Evolutionary conservation across 164 flowering plant genomes (phyloP), one percentile per base, ranked within the genome.

Genomic region (Cinnamomum micranthum): DNA sequence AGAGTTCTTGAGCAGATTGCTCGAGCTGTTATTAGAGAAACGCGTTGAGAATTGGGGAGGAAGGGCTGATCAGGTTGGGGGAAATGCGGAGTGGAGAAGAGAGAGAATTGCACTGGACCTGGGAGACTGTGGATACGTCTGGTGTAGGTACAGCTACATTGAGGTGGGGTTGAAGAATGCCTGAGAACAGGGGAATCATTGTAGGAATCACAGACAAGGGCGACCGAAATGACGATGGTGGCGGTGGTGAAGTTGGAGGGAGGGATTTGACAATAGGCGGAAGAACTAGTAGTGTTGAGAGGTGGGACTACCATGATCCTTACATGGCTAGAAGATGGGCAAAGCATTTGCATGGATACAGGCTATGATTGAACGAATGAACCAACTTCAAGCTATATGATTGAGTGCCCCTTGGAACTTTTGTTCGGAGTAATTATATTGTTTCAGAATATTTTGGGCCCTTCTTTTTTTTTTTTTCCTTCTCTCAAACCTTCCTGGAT

Each of bases 311-410:
- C 75, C 93, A 89, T 80, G 98, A 91, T 77, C 92, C 95, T 67
- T 86, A 85, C 82, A 88, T 91, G 94, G 93, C 97, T 31, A 89
- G 93, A 82, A 86, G 98, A 79, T 94, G 96, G 97, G 94, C 98
- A 7, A 94, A 91, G 81, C 93, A 90, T 80, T 83, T 92, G 85
- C 97, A 94, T 81, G 93, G 92, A 14, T 88, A 91, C 66, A 88
- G 92, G 78, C 77, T 87, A 15, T 92, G 47, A 41, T 41, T 41
- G 47, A 41, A 41, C 47, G 47, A 41, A 41, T 41, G 82, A 88
- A 20, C 23, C 14, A 31, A 50, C 25, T 4, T 72, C 50, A 33
- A 31, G 25, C 35, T 31, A 59, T 31, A 58, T 59, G 50, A 41
- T 6, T 17, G 65, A 35, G 47, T 35, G 51, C 17, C 6, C 24